Percentiles rank a stretch among this genome's conserved stretches.
Evolutionary conservation across 1,284 basidiomycete genomes (phyloP).

Genomic region (Hemileia vastatrix): DNA sequence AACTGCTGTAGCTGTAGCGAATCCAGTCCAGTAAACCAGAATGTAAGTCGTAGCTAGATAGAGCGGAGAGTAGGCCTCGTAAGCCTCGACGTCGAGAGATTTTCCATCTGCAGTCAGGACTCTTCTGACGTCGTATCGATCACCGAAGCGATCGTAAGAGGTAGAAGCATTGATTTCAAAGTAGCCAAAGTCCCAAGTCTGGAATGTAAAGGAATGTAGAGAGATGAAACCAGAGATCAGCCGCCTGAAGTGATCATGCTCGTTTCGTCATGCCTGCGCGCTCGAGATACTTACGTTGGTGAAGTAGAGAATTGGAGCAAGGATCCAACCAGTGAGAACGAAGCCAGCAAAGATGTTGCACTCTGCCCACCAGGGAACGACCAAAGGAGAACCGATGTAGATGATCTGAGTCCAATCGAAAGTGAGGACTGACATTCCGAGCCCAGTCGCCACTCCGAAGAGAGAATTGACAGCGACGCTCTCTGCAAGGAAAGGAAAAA

Average conservation of each 20-base stretch:
- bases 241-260: background rate
- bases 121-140: constrained; percentile 61
- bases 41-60: constrained; percentile 80
- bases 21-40: constrained; percentile 78
- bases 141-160: constrained; percentile 71
- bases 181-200: constrained; percentile 72
- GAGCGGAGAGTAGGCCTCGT: constrained; percentile 74
- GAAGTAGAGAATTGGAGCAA: constrained; percentile 80
- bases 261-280: constrained; percentile 42
- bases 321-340: constrained; percentile 79
- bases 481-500: constrained; percentile 37
- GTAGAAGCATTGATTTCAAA: constrained; percentile 68
- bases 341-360: constrained; percentile 81
- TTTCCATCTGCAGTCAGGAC: constrained; percentile 57
- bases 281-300: constrained; percentile 56
- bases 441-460: constrained; percentile 70
- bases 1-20: constrained; percentile 70
- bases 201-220: constrained; percentile 7
- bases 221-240: constrained; percentile 31
- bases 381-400: constrained; percentile 80
- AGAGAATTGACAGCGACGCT: constrained; percentile 77
- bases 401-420: constrained; percentile 91
- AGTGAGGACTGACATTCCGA: constrained; percentile 79
- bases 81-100: constrained; percentile 64
- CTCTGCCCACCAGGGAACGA: constrained; percentile 95